These are phyloP conservation scores for Uronychia setigera DNA, from an alignment of 73 alveolate genomes.

Conservation along the genomic window DNA sequence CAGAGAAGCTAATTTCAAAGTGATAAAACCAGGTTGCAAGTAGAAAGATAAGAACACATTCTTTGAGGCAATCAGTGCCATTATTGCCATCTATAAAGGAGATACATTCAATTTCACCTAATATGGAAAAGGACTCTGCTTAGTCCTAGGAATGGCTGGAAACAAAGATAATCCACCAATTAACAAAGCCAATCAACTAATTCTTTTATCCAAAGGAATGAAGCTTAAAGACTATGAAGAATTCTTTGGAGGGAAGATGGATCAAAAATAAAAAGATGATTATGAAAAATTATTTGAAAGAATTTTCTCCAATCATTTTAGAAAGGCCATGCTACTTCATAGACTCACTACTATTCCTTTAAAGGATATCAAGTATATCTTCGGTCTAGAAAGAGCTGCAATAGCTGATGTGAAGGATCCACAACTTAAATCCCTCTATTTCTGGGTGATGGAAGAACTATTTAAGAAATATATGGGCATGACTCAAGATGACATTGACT, in stretches of 20 bases:
- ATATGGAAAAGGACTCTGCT: background rate
- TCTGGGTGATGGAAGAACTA: background rate
- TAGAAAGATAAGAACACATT: background rate
- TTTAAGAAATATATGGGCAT: background rate
- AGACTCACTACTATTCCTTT: background rate
- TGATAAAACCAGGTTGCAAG: background rate
- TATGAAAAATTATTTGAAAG: background rate
- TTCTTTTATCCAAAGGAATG: background rate
- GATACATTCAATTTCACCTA: background rate
- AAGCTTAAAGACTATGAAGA: background rate
- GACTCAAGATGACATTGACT: background rate
- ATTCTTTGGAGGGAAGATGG: background rate
- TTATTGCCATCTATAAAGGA: background rate
- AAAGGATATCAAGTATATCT: background rate
- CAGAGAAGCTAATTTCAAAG: background rate
- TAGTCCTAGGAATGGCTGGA: background rate
- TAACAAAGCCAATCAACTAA: background rate
- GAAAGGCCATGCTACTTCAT: background rate
- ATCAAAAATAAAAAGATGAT: background rate
- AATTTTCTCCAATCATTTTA: background rate
- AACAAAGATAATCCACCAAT: background rate
- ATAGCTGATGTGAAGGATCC: background rate
- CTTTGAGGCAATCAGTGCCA: background rate
- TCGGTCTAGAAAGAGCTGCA: background rate
- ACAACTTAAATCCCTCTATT: background rate